These are phyloP conservation scores for Lodderomyces margitis DNA, from an alignment of 1,139 yeast genomes.

Conservation along the genomic window DNA sequence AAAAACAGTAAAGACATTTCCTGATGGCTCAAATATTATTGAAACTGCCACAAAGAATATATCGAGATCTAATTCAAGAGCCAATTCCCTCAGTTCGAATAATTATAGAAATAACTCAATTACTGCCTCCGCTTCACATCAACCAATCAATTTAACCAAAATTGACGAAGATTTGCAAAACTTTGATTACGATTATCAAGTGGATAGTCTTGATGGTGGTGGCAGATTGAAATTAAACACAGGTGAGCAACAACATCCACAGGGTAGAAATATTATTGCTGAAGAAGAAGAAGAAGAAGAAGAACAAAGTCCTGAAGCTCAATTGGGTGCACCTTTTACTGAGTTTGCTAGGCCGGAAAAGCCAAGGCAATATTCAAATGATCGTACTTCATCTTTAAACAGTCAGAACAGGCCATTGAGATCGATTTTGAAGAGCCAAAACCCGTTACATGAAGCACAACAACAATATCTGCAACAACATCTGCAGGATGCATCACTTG, in stretches of 20 bases:
- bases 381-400: constrained; percentile 12
- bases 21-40: constrained; percentile 47
- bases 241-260: constrained; percentile 5
- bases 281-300: constrained; percentile 4
- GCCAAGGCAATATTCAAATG: not conserved
- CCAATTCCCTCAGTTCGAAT: constrained; percentile 28
- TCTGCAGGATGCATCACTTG: not conserved
- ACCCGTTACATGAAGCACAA: constrained; percentile 11
- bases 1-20: constrained; percentile 38
- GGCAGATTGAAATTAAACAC: constrained; percentile 13
- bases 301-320: not conserved
- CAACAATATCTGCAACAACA: not conserved
- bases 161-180: constrained; percentile 47
- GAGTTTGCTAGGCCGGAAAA: constrained; percentile 3
- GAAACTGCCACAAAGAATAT: constrained; percentile 47
- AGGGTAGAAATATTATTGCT: not conserved
- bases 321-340: constrained; percentile 14
- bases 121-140: constrained; percentile 11
- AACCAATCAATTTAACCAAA: constrained; percentile 30
- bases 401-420: constrained; percentile 24
- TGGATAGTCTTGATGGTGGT: constrained; percentile 20
- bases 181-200: constrained; percentile 43
- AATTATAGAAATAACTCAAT: constrained; percentile 22
- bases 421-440: constrained; percentile 35
- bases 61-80: constrained; percentile 35